Conservation (phyloP, 768 basidiomycete genomes). For the Boletus rubroflammeus region DNA sequence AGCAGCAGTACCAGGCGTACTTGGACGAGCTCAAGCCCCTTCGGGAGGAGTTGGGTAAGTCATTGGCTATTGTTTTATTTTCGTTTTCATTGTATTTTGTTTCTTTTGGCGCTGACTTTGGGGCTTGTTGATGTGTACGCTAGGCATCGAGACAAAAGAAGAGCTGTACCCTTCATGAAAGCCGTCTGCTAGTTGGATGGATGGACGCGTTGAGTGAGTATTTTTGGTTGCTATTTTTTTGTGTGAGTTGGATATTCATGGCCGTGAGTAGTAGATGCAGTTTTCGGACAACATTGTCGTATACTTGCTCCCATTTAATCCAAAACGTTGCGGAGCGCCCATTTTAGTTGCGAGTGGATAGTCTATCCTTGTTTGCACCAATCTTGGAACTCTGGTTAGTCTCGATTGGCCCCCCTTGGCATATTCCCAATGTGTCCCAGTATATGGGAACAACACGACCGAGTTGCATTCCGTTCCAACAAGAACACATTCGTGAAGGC, state of each 20-base stretch:
- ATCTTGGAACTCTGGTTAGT: background rate
- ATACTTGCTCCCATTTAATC: constrained; percentile 18
- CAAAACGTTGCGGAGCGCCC: constrained; percentile 9
- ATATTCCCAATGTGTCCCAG: background rate
- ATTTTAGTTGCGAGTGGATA: background rate
- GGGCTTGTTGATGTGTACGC: background rate
- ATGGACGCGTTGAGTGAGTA: constrained; percentile 20
- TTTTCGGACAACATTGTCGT: constrained; percentile 18
- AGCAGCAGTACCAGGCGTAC: constrained; percentile 90
- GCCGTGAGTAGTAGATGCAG: constrained; percentile 24
- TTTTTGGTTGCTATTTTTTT: background rate
- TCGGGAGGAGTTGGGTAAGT: constrained; percentile 86
- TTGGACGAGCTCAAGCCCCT: constrained; percentile 85
- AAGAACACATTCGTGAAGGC: background rate
- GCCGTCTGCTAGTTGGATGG: constrained; percentile 3
- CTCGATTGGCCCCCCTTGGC: background rate
- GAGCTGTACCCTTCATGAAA: constrained; percentile 53
- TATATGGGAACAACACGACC: background rate
- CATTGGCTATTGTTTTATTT: background rate
- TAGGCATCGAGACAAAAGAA: constrained; percentile 61
- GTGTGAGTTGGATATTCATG: constrained; percentile 1
- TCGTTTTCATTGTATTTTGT: background rate
- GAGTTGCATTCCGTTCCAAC: background rate
- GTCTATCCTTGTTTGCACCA: background rate
- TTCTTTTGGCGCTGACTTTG: background rate